These are phyloP conservation scores for Rugosomyces carneus DNA, from an alignment of 1,284 basidiomycete species.

Conservation along the genomic window DNA sequence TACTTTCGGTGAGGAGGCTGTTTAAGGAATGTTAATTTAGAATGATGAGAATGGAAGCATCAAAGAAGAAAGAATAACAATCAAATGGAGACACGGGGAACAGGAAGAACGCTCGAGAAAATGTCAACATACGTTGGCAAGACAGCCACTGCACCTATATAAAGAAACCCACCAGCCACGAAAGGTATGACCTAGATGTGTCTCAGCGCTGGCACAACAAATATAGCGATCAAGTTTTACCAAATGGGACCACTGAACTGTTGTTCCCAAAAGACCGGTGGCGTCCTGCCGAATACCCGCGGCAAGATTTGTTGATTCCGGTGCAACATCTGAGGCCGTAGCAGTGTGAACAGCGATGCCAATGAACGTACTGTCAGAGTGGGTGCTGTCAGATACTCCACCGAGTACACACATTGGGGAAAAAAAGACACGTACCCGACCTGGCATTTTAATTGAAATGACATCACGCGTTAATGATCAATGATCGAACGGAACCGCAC, in stretches of 20 bases:
- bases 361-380: conserved; percentile 66
- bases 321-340: conserved; percentile 39
- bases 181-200: conserved; percentile 76
- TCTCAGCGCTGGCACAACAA: neutral
- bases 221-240: conserved; percentile 35
- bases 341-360: conserved; percentile 81
- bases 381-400: neutral
- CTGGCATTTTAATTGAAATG: conserved; percentile 22
- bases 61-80: neutral
- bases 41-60: neutral
- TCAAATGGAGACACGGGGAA: neutral
- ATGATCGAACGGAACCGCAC: neutral
- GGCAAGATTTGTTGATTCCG: conserved; percentile 50
- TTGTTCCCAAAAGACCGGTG: conserved; percentile 74
- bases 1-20: conserved; percentile 80
- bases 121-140: conserved; percentile 69
- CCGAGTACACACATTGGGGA: neutral
- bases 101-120: neutral
- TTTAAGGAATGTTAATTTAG: conserved; percentile 13
- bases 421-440: conserved; percentile 41
- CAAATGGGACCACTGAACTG: conserved; percentile 69
- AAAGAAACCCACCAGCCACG: conserved; percentile 89
- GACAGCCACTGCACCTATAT: conserved; percentile 87
- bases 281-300: conserved; percentile 68
- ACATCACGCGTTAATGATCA: conserved; percentile 2